phyloP scores from a whole-genome alignment of 208 protist genomes.

The Acanthamoeba sp. region DNA sequence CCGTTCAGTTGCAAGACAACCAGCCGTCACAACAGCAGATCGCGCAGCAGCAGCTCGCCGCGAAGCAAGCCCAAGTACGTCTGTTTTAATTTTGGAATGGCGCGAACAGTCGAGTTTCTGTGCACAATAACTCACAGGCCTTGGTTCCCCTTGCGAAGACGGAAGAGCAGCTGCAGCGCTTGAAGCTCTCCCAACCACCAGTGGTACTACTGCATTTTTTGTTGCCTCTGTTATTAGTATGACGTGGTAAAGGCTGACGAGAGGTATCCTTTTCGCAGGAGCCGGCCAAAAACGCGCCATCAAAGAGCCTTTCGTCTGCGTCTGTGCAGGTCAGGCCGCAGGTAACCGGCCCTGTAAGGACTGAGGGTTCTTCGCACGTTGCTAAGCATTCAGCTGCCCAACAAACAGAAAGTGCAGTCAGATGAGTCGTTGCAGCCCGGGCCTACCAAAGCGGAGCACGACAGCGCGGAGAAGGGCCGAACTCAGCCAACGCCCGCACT shows the following conservation, averaged over 20 bases:
- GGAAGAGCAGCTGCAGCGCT: neutral
- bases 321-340: neutral
- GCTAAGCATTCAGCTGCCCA: too few species aligned
- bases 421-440: neutral
- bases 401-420: too few species aligned
- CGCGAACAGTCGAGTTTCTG: too few species aligned
- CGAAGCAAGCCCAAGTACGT: neutral
- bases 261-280: too few species aligned
- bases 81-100: too few species aligned
- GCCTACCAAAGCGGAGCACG: neutral
- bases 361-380: too few species aligned
- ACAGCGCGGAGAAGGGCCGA: too few species aligned
- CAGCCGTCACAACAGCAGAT: slow-evolving; percentile 1
- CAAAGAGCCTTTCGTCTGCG: neutral
- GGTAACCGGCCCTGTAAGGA: neutral
- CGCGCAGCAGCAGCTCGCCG: neutral
- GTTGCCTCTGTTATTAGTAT: too few species aligned
- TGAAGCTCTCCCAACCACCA: neutral
- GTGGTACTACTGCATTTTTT: neutral
- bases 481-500: neutral
- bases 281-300: too few species aligned
- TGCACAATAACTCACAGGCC: too few species aligned
- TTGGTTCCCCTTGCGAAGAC: neutral
- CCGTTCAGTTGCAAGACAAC: neutral
- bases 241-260: too few species aligned